Base-by-base conservation (phyloP, 345 rosid genomes). In the Triadica sebifera region DNA sequence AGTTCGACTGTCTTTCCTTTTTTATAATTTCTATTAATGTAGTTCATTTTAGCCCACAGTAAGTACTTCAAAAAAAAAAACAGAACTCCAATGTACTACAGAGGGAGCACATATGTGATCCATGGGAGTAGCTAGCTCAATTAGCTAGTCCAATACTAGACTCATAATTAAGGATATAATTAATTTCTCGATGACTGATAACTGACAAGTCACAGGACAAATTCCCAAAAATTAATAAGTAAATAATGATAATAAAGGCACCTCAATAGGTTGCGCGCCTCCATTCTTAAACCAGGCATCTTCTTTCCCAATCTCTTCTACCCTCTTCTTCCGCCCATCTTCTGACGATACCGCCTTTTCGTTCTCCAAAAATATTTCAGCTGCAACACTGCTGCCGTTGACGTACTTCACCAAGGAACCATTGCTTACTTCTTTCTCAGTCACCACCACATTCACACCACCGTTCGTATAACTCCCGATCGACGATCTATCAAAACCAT, bases 301-400 rank as follows among this genome's bases (percentile, higher is more conserved):
- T 67, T 95, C 99, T 81, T 90, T 89, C 74, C 99, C 99, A 38
- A 95, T 91, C 76, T 93, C 96, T 79, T 95, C 99, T 13, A 95
- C 86, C 75, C 97, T 88, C 89, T 82, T 93, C 85, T 87, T 85
- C 91, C 98, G 88, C 59, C 76, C 86, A 72, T 83, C 93, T 80
- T 94, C 97, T 69, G 20, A 52, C 56, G 37, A 73, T 53, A 70
- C 74, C 56, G 57, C 76, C 67, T 76, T 82, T 43, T 75, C 50
- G 53, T 63, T 79, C 63, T 69, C 71, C 65, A 71, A 79, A 37
- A 64, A 78, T 46, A 74, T 81, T 50, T 73, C 78, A 39, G 66
- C 78, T 11, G 60, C 50, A 38, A 53, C 55, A 70, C 80, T 52
- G 70, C 75, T 67, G 73, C 90, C 89, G 59, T 87, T 88, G 61